Evolutionary conservation across 441 rosid species (phyloP).

Genomic region (Heliophila coronopifolia): DNA sequence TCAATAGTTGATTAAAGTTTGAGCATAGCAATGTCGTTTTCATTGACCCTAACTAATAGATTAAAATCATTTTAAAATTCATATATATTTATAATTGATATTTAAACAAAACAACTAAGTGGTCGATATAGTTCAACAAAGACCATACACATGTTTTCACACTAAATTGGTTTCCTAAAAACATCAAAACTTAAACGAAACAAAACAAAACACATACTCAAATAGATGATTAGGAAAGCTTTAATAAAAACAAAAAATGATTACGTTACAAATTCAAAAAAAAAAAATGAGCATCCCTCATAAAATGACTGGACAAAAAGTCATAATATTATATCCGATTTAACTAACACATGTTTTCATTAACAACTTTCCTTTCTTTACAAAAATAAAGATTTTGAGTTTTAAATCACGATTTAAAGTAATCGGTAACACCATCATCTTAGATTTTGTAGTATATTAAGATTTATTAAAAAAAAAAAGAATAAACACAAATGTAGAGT

Average conservation of each 20-base stretch:
- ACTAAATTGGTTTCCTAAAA: no score
- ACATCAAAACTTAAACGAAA: no score
- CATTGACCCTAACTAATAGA: conserved; percentile 23
- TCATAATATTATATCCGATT: not conserved
- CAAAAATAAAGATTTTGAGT: not conserved
- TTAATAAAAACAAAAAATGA: not conserved
- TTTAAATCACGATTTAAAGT: conserved; percentile 14
- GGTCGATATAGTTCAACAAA: no score
- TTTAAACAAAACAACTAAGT: no score
- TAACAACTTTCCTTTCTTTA: conserved; percentile 19
- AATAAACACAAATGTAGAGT: conserved; percentile 24
- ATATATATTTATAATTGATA: no score
- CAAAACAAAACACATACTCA: no score
- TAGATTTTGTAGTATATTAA: conserved; percentile 14
- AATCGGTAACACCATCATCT: conserved; percentile 11
- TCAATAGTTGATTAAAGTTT: not conserved
- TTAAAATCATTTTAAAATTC: no score
- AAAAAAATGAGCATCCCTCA: not conserved
- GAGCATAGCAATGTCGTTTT: conserved; percentile 12
- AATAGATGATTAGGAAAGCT: no score
- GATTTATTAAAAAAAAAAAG: not conserved
- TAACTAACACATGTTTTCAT: conserved; percentile 23
- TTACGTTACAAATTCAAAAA: not conserved
- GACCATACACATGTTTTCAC: no score
- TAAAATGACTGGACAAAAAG: conserved; percentile 4